Percentiles rank a stretch among this genome's conserved stretches.
Evolutionary conservation across 495 filamentous ascomycete genomes (phyloP).

Genomic region (Cercophora sp.): DNA sequence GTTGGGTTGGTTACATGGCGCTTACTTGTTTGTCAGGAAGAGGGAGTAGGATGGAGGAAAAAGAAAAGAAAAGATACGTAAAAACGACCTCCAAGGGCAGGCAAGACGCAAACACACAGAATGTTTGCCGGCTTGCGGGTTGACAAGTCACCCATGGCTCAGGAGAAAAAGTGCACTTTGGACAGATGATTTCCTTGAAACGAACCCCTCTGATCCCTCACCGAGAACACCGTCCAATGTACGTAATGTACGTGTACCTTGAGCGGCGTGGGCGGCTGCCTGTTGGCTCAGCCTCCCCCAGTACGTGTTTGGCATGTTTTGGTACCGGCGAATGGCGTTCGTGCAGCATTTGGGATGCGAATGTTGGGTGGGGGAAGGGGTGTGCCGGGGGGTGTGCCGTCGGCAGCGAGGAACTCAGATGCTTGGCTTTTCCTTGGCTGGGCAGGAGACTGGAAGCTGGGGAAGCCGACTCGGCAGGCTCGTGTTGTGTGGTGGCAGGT

Average conservation of each 20-base stretch:
- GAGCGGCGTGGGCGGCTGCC: constrained; percentile 8
- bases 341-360: background rate
- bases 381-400: no score
- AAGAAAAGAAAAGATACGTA: background rate
- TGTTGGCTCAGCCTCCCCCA: constrained; percentile 22
- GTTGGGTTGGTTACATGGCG: background rate
- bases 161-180: background rate
- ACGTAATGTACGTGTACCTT: background rate
- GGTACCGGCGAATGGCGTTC: constrained; percentile 13
- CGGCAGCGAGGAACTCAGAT: no score
- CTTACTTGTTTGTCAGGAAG: background rate
- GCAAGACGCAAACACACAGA: no score
- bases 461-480: background rate
- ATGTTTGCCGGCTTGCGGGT: background rate
- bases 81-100: no score
- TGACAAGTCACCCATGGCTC: background rate
- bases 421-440: no score
- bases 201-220: constrained; percentile 4
- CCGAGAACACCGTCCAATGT: constrained; percentile 14
- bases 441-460: no score
- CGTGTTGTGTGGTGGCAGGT: no score
- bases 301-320: constrained; percentile 5
- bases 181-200: background rate
- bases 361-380: background rate
- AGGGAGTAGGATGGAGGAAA: no score